phyloP scores from a whole-genome alignment of 768 basidiomycete species.

The Xerocomus potaroensis region DNA sequence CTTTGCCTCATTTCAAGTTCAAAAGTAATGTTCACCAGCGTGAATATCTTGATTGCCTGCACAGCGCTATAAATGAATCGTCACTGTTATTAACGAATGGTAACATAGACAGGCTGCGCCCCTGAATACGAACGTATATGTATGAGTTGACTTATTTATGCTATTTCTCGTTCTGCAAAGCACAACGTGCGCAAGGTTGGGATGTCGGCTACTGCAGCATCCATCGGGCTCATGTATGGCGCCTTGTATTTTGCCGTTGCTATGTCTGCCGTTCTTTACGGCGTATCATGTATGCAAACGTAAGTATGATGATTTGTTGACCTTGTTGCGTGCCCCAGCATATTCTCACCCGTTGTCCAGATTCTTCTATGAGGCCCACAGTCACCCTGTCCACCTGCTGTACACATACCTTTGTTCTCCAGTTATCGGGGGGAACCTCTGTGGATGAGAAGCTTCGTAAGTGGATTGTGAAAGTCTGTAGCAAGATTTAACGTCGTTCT shows the following conservation, averaged over 20 bases:
- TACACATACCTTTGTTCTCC: not conserved
- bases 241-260: not conserved
- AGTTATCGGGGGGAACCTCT: not conserved
- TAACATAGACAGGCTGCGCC: no score
- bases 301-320: not conserved
- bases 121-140: not conserved
- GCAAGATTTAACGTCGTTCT: not conserved
- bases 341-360: not conserved
- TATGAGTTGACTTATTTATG: not conserved
- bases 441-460: not conserved
- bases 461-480: not conserved
- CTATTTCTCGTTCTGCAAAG: not conserved
- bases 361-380: not conserved
- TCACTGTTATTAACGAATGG: no score
- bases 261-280: not conserved
- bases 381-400: not conserved
- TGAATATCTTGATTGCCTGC: no score
- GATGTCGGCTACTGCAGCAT: not conserved
- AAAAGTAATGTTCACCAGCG: no score
- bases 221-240: not conserved
- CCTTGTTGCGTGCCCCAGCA: not conserved
- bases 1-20: no score
- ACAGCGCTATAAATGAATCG: no score
- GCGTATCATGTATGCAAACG: conserved; percentile 1
- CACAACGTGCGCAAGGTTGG: no score